Evolutionary conservation across 2,329 filamentous ascomycete genomes (phyloP).

Genomic region (Immersiporthe knoxdaviesiana): DNA sequence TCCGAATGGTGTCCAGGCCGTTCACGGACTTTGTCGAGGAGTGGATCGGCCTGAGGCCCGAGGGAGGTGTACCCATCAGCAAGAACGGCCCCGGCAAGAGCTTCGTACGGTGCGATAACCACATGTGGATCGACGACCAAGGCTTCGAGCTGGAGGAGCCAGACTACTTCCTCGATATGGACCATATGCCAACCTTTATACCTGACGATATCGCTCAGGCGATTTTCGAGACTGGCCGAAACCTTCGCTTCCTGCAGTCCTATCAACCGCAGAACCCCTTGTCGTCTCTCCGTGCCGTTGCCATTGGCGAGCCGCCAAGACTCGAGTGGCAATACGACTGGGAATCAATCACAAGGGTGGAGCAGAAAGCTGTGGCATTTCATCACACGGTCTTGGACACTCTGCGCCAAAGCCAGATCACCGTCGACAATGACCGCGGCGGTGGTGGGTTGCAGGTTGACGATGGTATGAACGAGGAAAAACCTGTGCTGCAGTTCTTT

Average conservation of each 20-base stretch:
- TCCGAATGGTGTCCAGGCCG: slow-evolving; percentile 46
- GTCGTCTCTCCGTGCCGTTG: slow-evolving; percentile 49
- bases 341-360: slow-evolving; percentile 67
- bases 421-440: neutral
- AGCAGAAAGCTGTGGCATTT: slow-evolving; percentile 60
- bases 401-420: slow-evolving; percentile 32
- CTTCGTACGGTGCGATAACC: slow-evolving; percentile 63
- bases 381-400: slow-evolving; percentile 46
- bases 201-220: slow-evolving; percentile 67
- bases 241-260: slow-evolving; percentile 70
- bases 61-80: slow-evolving; percentile 57
- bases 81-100: slow-evolving; percentile 55
- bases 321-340: slow-evolving; percentile 74
- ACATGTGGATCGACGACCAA: slow-evolving; percentile 60
- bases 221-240: slow-evolving; percentile 81
- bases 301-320: slow-evolving; percentile 54
- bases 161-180: slow-evolving; percentile 65
- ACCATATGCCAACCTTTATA: slow-evolving; percentile 73
- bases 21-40: slow-evolving; percentile 57
- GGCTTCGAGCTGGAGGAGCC: slow-evolving; percentile 59
- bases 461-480: neutral
- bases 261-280: slow-evolving; percentile 75
- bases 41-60: slow-evolving; percentile 73
- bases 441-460: neutral
- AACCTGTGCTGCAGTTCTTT: slow-evolving; percentile 49